Evolutionary conservation across 2,329 filamentous ascomycete species (phyloP), one percentile per base, ranked within the genome.

Genomic region (Neonectria magnoliae): DNA sequence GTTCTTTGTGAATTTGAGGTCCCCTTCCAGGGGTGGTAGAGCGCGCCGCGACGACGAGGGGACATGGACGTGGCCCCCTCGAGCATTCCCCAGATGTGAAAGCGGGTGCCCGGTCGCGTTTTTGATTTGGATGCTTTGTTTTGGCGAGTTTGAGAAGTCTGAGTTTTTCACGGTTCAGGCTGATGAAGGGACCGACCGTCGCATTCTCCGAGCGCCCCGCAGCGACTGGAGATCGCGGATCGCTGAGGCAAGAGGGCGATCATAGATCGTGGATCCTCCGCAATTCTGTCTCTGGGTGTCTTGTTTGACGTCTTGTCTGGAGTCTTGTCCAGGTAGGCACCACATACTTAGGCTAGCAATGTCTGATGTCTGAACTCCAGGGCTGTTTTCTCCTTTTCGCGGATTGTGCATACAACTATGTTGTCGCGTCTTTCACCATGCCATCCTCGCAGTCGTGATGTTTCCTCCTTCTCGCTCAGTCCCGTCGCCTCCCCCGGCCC

Each of bases 31-130:
- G 55, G 55, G 45, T 51, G 27, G 56, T 27, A 29, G 16, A 29
- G 29, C 14, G 6, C 33, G 25, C 25, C 25, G 25, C 25, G 5
- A 25, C 14, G 36, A 3, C 14, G 31, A 47, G 25, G 31, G 25
- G 25, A 14, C 48, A 27, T 54, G 25, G 53, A 53, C 47, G 42
- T 55, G 31, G 48, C 44, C 45, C 66, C 69, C 67, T 72, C 56
- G 68, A 67, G 54, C 68, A 72, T 73, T 73, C 71, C 71, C 71
- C 71, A 68, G 71, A 68, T 72, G 63, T 69, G 42, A 62, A 20
- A 57, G 60, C 60, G 54, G 54, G 54, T 29, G 45, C n/a, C 53
- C 29, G 36, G 36, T 54, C 47, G 27, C 52, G 53, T 42, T 62
- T 42, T 62, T 53, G 29, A 50, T 31, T 53, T 54, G 31, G 25